Evolutionary conservation across 1,139 yeast genomes (phyloP).

Genomic region (Lodderomyces orthopsilosis): DNA sequence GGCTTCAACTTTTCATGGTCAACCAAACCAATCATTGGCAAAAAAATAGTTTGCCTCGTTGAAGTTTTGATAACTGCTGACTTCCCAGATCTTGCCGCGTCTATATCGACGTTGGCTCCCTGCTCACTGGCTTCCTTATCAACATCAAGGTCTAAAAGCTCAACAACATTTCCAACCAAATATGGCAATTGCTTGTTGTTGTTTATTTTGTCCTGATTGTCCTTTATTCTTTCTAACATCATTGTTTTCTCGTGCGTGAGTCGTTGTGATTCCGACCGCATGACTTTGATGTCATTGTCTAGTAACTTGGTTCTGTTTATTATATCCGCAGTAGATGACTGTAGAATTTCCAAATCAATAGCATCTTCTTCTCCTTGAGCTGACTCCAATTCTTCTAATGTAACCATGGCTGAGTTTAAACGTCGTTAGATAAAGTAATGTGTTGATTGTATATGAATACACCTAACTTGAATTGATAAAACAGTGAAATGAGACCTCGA

Average conservation of each 20-base stretch:
- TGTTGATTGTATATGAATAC: too few relatives aligned
- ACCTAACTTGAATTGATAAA: too few relatives aligned
- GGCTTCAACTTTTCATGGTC: slow-evolving; percentile 88
- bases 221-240: slow-evolving; percentile 92
- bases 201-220: slow-evolving; percentile 93
- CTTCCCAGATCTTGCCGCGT: slow-evolving; percentile 90
- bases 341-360: slow-evolving; percentile 78
- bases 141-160: slow-evolving; percentile 81
- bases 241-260: slow-evolving; percentile 88
- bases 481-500: too few relatives aligned
- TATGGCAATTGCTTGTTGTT: slow-evolving; percentile 95
- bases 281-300: slow-evolving; percentile 94
- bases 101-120: slow-evolving; percentile 94
- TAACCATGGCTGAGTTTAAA: slow-evolving; percentile 45
- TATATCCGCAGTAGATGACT: slow-evolving; percentile 78
- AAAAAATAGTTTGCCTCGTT: slow-evolving; percentile 93
- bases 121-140: slow-evolving; percentile 87
- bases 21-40: slow-evolving; percentile 94
- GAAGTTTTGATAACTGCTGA: slow-evolving; percentile 97
- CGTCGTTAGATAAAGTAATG: not conserved
- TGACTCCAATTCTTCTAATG: slow-evolving; percentile 64
- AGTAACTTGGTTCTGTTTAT: slow-evolving; percentile 80
- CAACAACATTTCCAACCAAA: slow-evolving; percentile 96
- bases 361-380: slow-evolving; percentile 45
- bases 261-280: slow-evolving; percentile 89